Evolutionary conservation across 345 rosid species (phyloP).

Genomic region (Eucalyptus virginea): DNA sequence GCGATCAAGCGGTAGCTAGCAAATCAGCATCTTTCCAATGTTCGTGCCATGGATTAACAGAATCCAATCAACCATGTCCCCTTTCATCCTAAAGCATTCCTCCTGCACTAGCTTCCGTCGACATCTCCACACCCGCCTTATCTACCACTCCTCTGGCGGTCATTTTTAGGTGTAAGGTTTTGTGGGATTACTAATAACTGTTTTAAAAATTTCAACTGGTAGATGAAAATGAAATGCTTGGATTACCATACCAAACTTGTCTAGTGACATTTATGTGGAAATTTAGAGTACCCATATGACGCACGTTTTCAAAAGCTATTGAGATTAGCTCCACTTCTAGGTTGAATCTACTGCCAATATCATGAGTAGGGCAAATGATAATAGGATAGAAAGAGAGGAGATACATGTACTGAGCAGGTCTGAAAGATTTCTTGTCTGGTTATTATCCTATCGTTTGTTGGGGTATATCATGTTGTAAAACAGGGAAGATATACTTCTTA

Average conservation of each 20-base stretch:
- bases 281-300: not conserved
- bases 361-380: not conserved
- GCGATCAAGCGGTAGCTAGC: not conserved
- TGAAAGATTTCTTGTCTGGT: not conserved
- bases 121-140: not conserved
- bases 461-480: not conserved
- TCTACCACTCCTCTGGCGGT: not conserved
- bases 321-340: not conserved
- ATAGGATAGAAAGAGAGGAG: not conserved
- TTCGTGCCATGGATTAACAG: not conserved
- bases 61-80: not conserved
- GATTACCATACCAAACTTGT: not conserved
- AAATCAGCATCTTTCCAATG: not conserved
- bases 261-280: not conserved
- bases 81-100: not conserved
- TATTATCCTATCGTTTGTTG: not conserved
- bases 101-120: not conserved
- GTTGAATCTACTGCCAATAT: not conserved
- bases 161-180: not conserved
- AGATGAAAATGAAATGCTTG: not conserved
- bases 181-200: fast-evolving
- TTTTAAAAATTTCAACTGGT: not conserved
- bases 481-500: not conserved
- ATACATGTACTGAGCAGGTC: not conserved
- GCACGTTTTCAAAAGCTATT: not conserved